Evolutionary conservation across 495 filamentous ascomycete species (phyloP).

Genomic region (Geoglossum glabrum): DNA sequence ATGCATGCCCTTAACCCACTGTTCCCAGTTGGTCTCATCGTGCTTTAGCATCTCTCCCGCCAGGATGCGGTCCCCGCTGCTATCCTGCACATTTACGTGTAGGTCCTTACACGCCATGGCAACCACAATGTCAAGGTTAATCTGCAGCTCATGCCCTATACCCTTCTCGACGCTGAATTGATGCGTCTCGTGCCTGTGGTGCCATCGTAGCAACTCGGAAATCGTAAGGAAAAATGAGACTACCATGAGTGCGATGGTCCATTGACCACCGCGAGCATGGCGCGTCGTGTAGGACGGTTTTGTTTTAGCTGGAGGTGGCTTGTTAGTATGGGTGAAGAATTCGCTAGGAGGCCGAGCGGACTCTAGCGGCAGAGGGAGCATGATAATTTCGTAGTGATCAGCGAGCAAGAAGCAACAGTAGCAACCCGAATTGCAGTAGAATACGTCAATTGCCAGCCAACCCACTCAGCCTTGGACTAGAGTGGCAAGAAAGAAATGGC

Average conservation of each 20-base stretch:
- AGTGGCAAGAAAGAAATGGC: neutral
- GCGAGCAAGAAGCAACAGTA: neutral
- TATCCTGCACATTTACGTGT: constrained; percentile 95
- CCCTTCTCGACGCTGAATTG: constrained; percentile 90
- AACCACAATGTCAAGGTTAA: constrained; percentile 91
- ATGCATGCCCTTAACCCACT: constrained; percentile 57
- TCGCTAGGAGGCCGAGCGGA: neutral
- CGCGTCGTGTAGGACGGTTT: constrained; percentile 78
- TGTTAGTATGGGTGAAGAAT: neutral
- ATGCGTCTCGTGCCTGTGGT: constrained; percentile 60
- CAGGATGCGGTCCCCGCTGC: constrained; percentile 73
- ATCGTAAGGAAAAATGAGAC: constrained; percentile 52
- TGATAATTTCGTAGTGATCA: constrained; percentile 14
- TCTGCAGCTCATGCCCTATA: constrained; percentile 66
- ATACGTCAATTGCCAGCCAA: neutral
- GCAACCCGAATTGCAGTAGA: neutral
- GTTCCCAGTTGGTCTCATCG: constrained; percentile 59
- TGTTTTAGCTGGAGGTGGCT: constrained; percentile 52
- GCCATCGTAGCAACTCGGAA: constrained; percentile 65
- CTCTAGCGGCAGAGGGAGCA: neutral
- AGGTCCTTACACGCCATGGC: constrained; percentile 74
- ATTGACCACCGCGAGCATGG: constrained; percentile 70
- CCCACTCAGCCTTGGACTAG: neutral
- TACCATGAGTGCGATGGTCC: constrained; percentile 65
- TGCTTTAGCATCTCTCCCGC: constrained; percentile 52